phyloP scores from a whole-genome alignment of 805 yeast species.

The Candida easanensis region DNA sequence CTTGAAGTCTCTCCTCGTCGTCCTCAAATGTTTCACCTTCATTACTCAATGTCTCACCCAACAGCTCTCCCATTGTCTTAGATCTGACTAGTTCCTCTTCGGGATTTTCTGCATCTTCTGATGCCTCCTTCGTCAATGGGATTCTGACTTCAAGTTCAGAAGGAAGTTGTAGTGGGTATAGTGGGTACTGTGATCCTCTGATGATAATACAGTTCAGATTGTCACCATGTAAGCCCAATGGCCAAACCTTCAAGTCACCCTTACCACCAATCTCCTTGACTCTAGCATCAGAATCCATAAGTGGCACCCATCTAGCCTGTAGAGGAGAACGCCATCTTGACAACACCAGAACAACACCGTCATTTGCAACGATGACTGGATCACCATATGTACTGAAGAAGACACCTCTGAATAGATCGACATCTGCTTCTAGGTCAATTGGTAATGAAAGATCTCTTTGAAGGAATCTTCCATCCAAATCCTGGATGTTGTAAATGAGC shows the following conservation, averaged over 20 bases:
- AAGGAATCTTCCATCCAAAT: conserved; percentile 46
- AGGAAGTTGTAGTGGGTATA: conserved; percentile 82
- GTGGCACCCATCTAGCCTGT: conserved; percentile 86
- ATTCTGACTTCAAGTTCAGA: conserved; percentile 69
- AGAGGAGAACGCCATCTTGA: conserved; percentile 73
- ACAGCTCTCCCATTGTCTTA: conserved; percentile 56
- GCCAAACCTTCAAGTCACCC: conserved; percentile 78
- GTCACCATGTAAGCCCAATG: conserved; percentile 72
- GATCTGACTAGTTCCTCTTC: conserved; percentile 67
- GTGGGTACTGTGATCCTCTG: conserved; percentile 71
- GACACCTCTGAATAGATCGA: conserved; percentile 51
- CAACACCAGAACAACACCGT: conserved; percentile 67
- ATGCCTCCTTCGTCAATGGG: conserved; percentile 43
- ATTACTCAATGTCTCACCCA: conserved; percentile 53
- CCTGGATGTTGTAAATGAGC: conserved; percentile 41
- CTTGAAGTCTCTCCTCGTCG: conserved; percentile 50
- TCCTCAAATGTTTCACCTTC: conserved; percentile 41
- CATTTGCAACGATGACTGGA: conserved; percentile 83
- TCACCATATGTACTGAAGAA: conserved; percentile 88
- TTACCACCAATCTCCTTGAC: conserved; percentile 46
- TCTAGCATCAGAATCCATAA: conserved; percentile 53
- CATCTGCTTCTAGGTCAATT: conserved; percentile 24
- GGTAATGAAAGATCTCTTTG: conserved; percentile 48
- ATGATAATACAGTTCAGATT: conserved; percentile 71
- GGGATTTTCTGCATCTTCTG: conserved; percentile 31